phyloP scores from a whole-genome alignment of 1,284 basidiomycete genomes.

The Cutaneotrichosporon mucoides region DNA sequence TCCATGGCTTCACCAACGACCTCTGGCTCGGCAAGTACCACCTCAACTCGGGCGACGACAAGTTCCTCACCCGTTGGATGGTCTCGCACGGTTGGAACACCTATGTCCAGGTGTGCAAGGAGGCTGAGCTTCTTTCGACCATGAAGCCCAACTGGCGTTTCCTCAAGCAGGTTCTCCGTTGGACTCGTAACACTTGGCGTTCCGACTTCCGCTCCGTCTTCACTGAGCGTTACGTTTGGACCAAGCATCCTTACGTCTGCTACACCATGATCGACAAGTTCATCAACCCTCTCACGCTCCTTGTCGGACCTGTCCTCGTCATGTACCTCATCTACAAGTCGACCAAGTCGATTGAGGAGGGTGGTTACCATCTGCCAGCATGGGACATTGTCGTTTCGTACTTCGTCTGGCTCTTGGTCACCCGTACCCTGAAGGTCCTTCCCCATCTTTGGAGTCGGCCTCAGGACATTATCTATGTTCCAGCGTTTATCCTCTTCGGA shows the following conservation, averaged over 20 bases:
- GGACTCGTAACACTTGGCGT: conserved; percentile 91
- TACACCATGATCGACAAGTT: conserved; percentile 93
- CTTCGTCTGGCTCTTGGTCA: conserved; percentile 73
- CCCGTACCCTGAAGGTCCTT: conserved; percentile 77
- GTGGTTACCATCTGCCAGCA: conserved; percentile 83
- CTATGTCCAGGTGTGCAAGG: conserved; percentile 84
- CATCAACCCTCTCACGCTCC: conserved; percentile 81
- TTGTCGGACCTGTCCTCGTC: conserved; percentile 75
- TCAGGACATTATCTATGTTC: conserved; percentile 79
- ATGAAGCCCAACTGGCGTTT: conserved; percentile 97
- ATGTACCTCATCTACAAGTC: conserved; percentile 71
- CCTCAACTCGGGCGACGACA: conserved; percentile 87
- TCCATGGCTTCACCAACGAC: conserved; percentile 88
- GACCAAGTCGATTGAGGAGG: conserved; percentile 62
- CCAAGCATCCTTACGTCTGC: conserved; percentile 79
- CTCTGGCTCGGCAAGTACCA: conserved; percentile 89
- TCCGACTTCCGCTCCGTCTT: conserved; percentile 82
- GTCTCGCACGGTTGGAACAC: conserved; percentile 90
- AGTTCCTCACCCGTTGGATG: conserved; percentile 94
- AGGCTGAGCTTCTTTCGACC: conserved; percentile 81
- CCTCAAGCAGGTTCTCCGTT: conserved; percentile 83
- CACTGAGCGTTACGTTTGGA: conserved; percentile 82
- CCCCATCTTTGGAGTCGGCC: conserved; percentile 83
- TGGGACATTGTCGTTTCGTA: conserved; percentile 75
- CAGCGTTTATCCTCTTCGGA: conserved; percentile 84